Conservation (phyloP, 2,329 filamentous ascomycete species). For the Aspergillus neotritici region DNA sequence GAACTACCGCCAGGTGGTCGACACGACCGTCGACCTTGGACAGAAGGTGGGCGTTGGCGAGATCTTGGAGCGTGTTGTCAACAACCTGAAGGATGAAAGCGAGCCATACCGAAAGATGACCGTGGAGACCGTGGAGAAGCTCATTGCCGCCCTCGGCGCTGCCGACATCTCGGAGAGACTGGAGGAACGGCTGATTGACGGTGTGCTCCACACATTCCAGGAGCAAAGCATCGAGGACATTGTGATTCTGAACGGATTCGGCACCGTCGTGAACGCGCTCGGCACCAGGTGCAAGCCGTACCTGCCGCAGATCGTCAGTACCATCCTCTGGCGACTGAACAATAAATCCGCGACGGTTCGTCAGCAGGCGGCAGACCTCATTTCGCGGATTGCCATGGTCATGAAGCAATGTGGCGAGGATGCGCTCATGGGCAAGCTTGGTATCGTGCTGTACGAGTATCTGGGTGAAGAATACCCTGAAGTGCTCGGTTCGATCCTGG, state of each 20-base stretch:
- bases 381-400: constrained; percentile 94
- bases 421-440: constrained; percentile 88
- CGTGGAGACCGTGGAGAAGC: constrained; percentile 94
- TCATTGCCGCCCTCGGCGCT: constrained; percentile 85
- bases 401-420: constrained; percentile 99
- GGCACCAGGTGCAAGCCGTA: constrained; percentile 94
- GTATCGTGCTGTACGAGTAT: constrained; percentile 93
- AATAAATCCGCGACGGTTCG: constrained; percentile 96
- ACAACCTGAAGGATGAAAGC: constrained; percentile 95
- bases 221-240: constrained; percentile 96
- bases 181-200: constrained; percentile 90
- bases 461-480: constrained; percentile 98
- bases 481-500: constrained; percentile 91
- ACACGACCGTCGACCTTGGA: constrained; percentile 93
- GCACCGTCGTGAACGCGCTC: constrained; percentile 92
- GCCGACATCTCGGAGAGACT: constrained; percentile 89
- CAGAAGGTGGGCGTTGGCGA: constrained; percentile 97
- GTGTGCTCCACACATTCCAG: constrained; percentile 93
- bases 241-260: constrained; percentile 94
- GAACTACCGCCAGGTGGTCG: constrained; percentile 96
- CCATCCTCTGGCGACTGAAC: constrained; percentile 92
- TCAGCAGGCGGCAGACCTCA: constrained; percentile 92
- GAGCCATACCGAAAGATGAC: constrained; percentile 99
- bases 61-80: constrained; percentile 87
- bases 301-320: constrained; percentile 92